A percentile compares a stretch with the other conserved stretches of the same genome.
Evolutionary conservation across 2,329 filamentous ascomycete genomes (phyloP).

Genomic region (Sporothrix luriei): DNA sequence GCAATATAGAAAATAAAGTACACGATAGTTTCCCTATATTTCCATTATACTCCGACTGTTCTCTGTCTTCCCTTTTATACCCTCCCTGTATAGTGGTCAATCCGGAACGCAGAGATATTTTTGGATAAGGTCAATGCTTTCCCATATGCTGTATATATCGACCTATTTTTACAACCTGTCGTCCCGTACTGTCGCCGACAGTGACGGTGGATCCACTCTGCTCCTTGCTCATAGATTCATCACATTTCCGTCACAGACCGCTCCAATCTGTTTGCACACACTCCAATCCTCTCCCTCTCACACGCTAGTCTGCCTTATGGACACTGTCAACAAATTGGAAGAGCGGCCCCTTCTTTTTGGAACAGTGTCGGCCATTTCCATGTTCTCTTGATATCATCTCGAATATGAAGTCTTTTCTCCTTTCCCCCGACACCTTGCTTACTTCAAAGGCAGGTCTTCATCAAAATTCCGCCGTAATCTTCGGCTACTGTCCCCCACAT

Average conservation of each 20-base stretch:
- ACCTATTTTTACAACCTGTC: conserved; percentile 9
- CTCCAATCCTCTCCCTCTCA: not conserved
- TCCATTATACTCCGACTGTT: no score
- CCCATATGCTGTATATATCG: not conserved
- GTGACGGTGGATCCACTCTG: not conserved
- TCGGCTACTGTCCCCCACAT: not conserved
- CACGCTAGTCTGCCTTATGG: not conserved
- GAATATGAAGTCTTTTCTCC: not conserved
- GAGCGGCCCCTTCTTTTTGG: not conserved
- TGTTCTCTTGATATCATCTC: not conserved
- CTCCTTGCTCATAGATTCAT: not conserved
- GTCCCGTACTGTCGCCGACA: not conserved
- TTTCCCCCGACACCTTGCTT: conserved; percentile 13
- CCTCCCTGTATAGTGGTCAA: not conserved
- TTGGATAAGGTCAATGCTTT: not conserved
- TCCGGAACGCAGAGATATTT: not conserved
- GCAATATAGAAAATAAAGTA: conserved; percentile 30
- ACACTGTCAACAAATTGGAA: not conserved
- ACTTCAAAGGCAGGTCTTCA: not conserved
- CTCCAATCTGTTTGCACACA: conserved; percentile 3
- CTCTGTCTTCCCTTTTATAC: not conserved
- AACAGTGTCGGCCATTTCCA: not conserved
- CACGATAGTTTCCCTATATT: not conserved
- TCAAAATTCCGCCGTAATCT: not conserved
- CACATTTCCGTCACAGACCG: conserved; percentile 16